Evolutionary conservation across 2,329 filamentous ascomycete genomes (phyloP), one percentile per base, ranked within the genome.

Genomic region (Amauroascus verrucosus): DNA sequence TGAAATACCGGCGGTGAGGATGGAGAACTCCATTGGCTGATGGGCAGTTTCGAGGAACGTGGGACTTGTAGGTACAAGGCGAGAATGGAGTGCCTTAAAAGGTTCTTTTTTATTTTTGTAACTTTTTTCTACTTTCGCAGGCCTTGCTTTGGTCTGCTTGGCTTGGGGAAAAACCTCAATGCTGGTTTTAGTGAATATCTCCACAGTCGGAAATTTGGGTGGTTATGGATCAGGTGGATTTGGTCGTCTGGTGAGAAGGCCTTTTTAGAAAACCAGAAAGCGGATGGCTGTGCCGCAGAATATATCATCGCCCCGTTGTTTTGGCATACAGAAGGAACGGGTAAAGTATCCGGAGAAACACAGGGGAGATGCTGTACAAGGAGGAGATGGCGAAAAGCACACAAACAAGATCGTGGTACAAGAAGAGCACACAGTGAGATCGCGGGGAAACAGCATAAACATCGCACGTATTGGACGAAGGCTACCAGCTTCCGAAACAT

Each of bases 1-100:
- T 35, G 5, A 24, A 7, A 24, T 35, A 52, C 24, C 49, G 44
- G 49, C 49, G 49, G 51, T 48, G 35, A 48, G 35, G 40, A 48
- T 13, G 2, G 16, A 35, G 22, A 30, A 8, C n/a, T 33, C 30
- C 22, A 48, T 53, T 53, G 51, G 33, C 44, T 40, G 22, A 18
- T 26, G n/a, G n/a, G n/a, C n/a, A n/a, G n/a, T n/a, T n/a, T n/a
- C n/a, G n/a, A n/a, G n/a, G n/a, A n/a, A n/a, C n/a, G n/a, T n/a
- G n/a, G n/a, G n/a, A n/a, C n/a, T n/a, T n/a, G n/a, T n/a, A n/a
- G 20, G 18, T 24, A 35, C 38, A 41, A 24, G 38, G 38, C 38
- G 18, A 35, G 33, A 35, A 13, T 35, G 6, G 30, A 32, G 30
- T 32, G 30, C 30, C 11, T 32, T 32, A n/a, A n/a, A n/a, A n/a